Percentiles rank a stretch among this genome's conserved stretches.
Conservation (phyloP, 805 yeast species). For the Candida broadrunensis region DNA sequence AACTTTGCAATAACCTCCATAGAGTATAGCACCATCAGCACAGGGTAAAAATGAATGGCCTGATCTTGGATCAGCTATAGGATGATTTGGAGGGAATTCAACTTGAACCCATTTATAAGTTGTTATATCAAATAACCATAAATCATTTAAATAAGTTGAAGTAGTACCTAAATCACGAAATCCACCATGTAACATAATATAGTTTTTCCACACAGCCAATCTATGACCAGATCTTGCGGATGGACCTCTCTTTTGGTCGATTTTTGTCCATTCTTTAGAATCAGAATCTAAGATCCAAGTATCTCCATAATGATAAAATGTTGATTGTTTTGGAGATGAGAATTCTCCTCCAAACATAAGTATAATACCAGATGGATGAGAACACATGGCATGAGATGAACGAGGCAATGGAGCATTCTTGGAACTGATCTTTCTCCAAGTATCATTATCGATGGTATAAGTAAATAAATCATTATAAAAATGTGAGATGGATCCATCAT, state of each 20-base stretch:
- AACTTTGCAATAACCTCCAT: slow-evolving; percentile 94
- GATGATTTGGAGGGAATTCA: slow-evolving; percentile 77
- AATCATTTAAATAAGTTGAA: slow-evolving; percentile 78
- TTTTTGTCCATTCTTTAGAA: slow-evolving; percentile 85
- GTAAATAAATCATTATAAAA: slow-evolving; percentile 81
- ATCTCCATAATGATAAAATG: slow-evolving; percentile 95
- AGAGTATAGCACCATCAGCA: slow-evolving; percentile 77
- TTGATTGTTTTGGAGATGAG: slow-evolving; percentile 91
- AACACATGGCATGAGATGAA: slow-evolving; percentile 89
- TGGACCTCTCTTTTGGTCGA: slow-evolving; percentile 71
- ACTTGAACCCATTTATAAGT: slow-evolving; percentile 89
- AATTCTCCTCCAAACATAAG: slow-evolving; percentile 95
- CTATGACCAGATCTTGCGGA: slow-evolving; percentile 90
- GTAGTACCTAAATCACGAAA: slow-evolving; percentile 84
- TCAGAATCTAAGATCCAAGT: slow-evolving; percentile 89
- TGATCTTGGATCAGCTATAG: slow-evolving; percentile 85
- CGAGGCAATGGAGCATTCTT: slow-evolving; percentile 90
- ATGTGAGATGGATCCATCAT: slow-evolving; percentile 48
- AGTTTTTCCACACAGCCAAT: slow-evolving; percentile 89
- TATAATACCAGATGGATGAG: slow-evolving; percentile 86
- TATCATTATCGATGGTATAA: slow-evolving; percentile 71
- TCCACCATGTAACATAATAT: slow-evolving; percentile 82
- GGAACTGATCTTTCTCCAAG: slow-evolving; percentile 76
- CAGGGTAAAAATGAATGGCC: slow-evolving; percentile 86
- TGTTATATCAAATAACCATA: slow-evolving; percentile 91